Base-by-base conservation (phyloP, 2,329 filamentous ascomycete genomes). In the Beauveria pseudobassiana region DNA sequence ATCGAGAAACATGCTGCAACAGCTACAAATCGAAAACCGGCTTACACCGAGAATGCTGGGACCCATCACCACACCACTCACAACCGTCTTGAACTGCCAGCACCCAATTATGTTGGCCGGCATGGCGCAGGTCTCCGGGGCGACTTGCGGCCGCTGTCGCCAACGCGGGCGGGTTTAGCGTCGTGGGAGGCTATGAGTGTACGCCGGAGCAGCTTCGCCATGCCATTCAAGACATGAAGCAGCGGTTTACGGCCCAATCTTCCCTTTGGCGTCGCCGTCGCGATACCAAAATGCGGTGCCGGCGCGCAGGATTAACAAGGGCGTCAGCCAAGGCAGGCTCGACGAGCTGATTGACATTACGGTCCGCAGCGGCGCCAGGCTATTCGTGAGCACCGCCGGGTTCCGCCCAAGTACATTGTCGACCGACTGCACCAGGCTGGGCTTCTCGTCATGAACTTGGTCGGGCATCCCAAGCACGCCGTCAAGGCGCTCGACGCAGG, bases 361-460 rank as follows among this genome's bases (percentile, higher is more conserved):
- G 3, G 90, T 97, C 68, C 85, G 87, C 67, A 89, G 90, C 67
- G 89, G 90, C 20, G 91, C 93, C 10, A 85, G 81, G 70, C 77
- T 97, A 51, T 97, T 98, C 71, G 91, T 97, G 48, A 87, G 82
- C 61, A 93, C 93, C 1, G 92, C 97, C 0, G 93, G 93, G 88
- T 97, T 28, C 93, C 93, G 18, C 91, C 93, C 0, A 77, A 78
- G 50, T 74, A 79, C 63, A 84, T 92, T 5, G 88, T 97, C 62
- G 85, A 90, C 67, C 78, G 85, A 49, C 79, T 98, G 52, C 93
- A 98, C 71, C 80, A 81, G 7, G 88, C 89, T 0, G 90, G 90
- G 0, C 89, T 98, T 43, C 73, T 96, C 63, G 82, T 97, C 42
- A 97, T 96, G 92, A 97, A 97, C 74, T 96, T 97, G 93, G 92